These are phyloP conservation scores for Hanseniaspora hatyaiensis DNA, from an alignment of 805 yeast species.

Conservation along the genomic window DNA sequence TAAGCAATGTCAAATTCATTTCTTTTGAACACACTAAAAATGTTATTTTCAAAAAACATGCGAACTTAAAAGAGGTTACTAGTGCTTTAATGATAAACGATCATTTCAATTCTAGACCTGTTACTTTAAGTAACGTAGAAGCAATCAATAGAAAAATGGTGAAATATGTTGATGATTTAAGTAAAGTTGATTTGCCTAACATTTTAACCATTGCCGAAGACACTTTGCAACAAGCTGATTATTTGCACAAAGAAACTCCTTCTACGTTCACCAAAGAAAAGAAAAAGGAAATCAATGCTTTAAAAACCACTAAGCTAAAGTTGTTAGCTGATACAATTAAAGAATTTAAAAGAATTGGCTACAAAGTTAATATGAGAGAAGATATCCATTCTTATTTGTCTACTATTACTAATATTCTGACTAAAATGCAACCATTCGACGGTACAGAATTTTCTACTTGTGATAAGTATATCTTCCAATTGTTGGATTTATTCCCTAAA, in stretches of 20 bases:
- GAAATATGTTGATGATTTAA: constrained; percentile 32
- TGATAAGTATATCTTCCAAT: constrained; percentile 47
- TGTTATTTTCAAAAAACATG: constrained; percentile 12
- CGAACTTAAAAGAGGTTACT: constrained; percentile 30
- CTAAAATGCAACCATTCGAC: constrained; percentile 40
- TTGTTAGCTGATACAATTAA: constrained; percentile 64
- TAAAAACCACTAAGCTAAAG: constrained; percentile 72
- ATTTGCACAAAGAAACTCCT: constrained; percentile 71
- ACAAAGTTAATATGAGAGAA: constrained; percentile 52
- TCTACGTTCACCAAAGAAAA: constrained; percentile 53
- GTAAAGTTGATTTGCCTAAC: constrained; percentile 34
- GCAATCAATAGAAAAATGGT: constrained; percentile 47
- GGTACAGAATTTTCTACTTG: constrained; percentile 35
- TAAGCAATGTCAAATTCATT: background rate
- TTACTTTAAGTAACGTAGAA: constrained; percentile 41
- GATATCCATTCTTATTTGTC: constrained; percentile 55
- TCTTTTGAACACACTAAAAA: constrained; percentile 17
- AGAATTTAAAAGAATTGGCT: constrained; percentile 65
- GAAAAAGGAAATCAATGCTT: constrained; percentile 55
- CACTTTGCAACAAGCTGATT: constrained; percentile 45
- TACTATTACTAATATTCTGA: constrained; percentile 51
- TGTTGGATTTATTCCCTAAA: constrained; percentile 71
- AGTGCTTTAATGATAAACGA: background rate
- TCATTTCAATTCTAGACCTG: constrained; percentile 47
- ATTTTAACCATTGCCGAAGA: constrained; percentile 46